These are phyloP conservation scores for Pontederia paniculata DNA, from an alignment of 176 grass and related monocot genomes.

Conservation along the genomic window DNA sequence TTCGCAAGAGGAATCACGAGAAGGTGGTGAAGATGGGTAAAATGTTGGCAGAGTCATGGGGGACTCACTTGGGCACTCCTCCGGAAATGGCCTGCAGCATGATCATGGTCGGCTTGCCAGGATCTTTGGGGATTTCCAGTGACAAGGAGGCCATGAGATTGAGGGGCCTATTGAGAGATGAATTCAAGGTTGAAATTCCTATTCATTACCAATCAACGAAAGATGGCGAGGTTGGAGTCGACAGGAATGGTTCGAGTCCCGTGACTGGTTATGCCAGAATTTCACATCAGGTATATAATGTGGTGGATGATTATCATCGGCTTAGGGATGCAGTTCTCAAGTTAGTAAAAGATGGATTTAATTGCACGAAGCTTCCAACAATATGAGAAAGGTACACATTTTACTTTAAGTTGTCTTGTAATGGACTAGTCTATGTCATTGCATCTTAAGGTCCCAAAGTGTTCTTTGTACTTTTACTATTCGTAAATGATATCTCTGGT, in stretches of 20 bases:
- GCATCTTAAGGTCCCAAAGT: no score
- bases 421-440: no score
- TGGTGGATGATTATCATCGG: constrained; percentile 53
- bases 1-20: constrained; percentile 54
- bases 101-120: constrained; percentile 86
- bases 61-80: constrained; percentile 58
- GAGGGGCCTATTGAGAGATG: constrained; percentile 53
- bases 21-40: constrained; percentile 87
- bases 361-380: constrained; percentile 36
- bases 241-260: constrained; percentile 22
- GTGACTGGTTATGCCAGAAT: constrained; percentile 76
- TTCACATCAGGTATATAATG: constrained; percentile 94
- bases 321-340: constrained; percentile 76
- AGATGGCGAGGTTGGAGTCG: constrained; percentile 22
- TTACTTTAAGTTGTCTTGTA: no score
- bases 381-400: background rate
- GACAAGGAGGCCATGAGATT: constrained; percentile 63
- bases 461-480: no score
- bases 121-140: constrained; percentile 36
- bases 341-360: constrained; percentile 77
- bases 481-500: no score
- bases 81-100: constrained; percentile 72
- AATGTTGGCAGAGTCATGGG: constrained; percentile 81
- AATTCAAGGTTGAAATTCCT: constrained; percentile 79
- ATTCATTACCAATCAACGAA: constrained; percentile 64